Evolutionary conservation across 768 basidiomycete species (phyloP), one percentile per base, ranked within the genome.

Genomic region (Suillus cothurnatus): DNA sequence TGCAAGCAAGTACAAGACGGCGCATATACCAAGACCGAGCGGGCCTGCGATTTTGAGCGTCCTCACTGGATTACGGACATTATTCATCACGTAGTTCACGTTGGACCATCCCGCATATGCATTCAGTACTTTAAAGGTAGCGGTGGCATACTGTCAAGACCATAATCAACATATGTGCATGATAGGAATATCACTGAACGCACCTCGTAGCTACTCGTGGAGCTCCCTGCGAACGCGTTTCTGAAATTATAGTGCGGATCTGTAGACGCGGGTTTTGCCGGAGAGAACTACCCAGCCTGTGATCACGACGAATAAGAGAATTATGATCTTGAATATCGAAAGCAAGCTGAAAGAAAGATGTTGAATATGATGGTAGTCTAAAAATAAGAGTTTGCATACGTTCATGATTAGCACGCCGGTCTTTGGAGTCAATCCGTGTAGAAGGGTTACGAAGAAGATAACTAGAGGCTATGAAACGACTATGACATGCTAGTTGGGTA

Each of bases 1-100:
- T 3, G 85, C 85, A 5, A 88, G 74, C 17, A 88, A 66, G 62
- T 88, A 88, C 3, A 88, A 72, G 2, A 78, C 69, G 0, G 85
- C 80, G 41, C 85, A 86, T 31, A 87, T 84, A 6, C 82, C 79
- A 14, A 88, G 73, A 1, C 86, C 86, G 23, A 88, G 82, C 0
- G 86, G 86, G 2, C 84, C 87, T 0, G 87, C 86, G 41, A 88
- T 86, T 72, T 85, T 86, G 61, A 89, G 81, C 9, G 87, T 89
- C 52, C 84, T 81, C 2, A 87, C 79, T 0, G 87, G 87, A 68
- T 87, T 77, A 66, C 82, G 83, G 61, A 88, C 85, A 12, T 88
- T 85, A 73, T 86, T 87, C 64, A 88, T 73, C 7, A 88, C 86
- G 61, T 85, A 85, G 69, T 86, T 86, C 31, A 84, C 82, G 53